Percentiles rank a stretch among this genome's conserved stretches.
Evolutionary conservation across 108 stramenopile species (phyloP).

Genomic region (Mediolabrus comicus): DNA sequence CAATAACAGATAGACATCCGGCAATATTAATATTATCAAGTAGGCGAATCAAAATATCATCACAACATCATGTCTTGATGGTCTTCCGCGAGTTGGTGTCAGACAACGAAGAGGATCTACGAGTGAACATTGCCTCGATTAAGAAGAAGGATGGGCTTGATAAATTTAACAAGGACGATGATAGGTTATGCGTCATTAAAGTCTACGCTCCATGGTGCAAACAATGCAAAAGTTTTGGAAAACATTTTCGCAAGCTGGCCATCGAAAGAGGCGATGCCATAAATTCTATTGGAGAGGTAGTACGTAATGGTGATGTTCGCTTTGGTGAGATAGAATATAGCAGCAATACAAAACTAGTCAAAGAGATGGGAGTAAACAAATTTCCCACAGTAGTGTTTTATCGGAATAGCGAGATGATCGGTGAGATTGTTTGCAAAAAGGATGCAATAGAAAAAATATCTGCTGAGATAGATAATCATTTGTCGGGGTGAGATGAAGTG

Average conservation of each 20-base stretch:
- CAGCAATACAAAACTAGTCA: conserved; percentile 50
- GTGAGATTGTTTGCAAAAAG: conserved; percentile 34
- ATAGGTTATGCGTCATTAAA: conserved; percentile 36
- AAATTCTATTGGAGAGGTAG: conserved; percentile 31
- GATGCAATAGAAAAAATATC: conserved; percentile 33
- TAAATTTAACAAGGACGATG: conserved; percentile 21
- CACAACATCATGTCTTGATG: background rate
- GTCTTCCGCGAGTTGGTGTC: conserved; percentile 32
- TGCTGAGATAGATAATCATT: conserved; percentile 12
- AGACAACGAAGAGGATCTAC: conserved; percentile 34
- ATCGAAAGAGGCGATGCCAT: conserved; percentile 28
- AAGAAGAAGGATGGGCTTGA: conserved; percentile 25
- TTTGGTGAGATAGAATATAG: conserved; percentile 72
- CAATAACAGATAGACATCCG: background rate
- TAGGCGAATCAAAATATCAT: background rate
- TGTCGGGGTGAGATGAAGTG: background rate
- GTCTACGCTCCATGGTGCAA: conserved; percentile 42
- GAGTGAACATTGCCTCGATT: conserved; percentile 17
- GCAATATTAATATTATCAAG: background rate
- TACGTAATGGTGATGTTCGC: conserved; percentile 44
- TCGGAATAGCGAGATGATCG: conserved; percentile 15
- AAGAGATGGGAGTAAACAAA: conserved; percentile 50
- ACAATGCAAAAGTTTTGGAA: conserved; percentile 42
- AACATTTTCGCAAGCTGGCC: conserved; percentile 36
- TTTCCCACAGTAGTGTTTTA: conserved; percentile 62